Conservation (phyloP, 495 filamentous ascomycete species). For the Xeromyces bisporus region DNA sequence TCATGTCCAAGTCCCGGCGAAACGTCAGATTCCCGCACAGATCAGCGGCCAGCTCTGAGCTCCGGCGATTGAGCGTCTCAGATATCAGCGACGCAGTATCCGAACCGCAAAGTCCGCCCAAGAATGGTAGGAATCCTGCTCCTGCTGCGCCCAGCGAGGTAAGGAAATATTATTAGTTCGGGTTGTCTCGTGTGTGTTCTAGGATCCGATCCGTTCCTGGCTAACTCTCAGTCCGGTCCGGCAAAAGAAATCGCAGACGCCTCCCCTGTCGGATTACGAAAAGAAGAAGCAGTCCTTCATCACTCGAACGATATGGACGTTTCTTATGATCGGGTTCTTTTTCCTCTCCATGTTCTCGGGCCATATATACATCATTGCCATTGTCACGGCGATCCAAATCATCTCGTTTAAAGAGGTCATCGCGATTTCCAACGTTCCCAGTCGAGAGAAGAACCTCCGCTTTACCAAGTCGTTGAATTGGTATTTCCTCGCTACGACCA, state of each 20-base stretch:
- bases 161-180: constrained; percentile 5
- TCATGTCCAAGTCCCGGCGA: constrained; percentile 60
- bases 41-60: constrained; percentile 32
- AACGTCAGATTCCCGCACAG: constrained; percentile 71
- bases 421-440: constrained; percentile 88
- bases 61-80: constrained; percentile 55
- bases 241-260: constrained; percentile 24
- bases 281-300: constrained; percentile 99
- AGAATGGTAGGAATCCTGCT: constrained; percentile 27
- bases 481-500: constrained; percentile 96
- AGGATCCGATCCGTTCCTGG: too few relatives aligned
- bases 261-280: constrained; percentile 60
- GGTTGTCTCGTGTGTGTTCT: too few relatives aligned
- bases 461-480: constrained; percentile 95
- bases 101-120: constrained; percentile 39
- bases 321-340: constrained; percentile 92
- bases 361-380: constrained; percentile 88
- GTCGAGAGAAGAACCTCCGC: constrained; percentile 70
- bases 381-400: constrained; percentile 87
- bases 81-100: constrained; percentile 64
- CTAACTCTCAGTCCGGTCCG: constrained; percentile 4
- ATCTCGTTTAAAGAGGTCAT: constrained; percentile 99
- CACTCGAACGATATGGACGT: constrained; percentile 92
- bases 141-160: constrained; percentile 36
- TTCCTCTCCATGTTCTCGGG: constrained; percentile 83